Evolutionary conservation across 306 rosid genomes (phyloP), one percentile per base, ranked within the genome.

Genomic region (Leucaena leucocephala): DNA sequence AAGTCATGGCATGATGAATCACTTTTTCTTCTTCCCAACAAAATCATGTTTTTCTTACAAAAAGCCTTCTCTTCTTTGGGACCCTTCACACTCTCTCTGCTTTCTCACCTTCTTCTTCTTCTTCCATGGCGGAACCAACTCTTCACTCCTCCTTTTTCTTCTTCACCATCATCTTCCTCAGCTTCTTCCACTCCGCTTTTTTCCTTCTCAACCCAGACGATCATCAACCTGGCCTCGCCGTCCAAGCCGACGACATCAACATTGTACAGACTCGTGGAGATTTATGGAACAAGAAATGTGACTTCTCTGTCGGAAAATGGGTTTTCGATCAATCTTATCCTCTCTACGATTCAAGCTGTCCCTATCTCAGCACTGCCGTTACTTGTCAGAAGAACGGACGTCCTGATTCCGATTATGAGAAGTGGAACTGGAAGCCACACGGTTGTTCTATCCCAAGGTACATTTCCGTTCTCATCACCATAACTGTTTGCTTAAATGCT

Each of bases 361-460:
- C 98, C 3, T 95, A 92, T 88, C 97, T 95, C 7, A 89, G 92
- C 81, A 77, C 91, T 36, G 91, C 99, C 7, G 98, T 95, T 22
- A 86, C 97, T 77, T 93, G 98, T 79, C 99, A 84, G 40, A 91
- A 83, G 77, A 93, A 95, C 84, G 99, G 99, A 43, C 77, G 99
- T 81, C 99, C 99, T 2, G 99, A 95, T 88, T 95, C 97, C 5
- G 93, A 91, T 72, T 92, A 95, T 75, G 90, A 95, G 89, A 92
- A 95, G 81, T 92, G 99, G 99, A 89, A 82, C 69, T 95, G 99
- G 99, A 86, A 93, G 89, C 99, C 97, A 5, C 67, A 40, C 17
- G 81, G 84, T 71, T 95, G 99, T 81, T 90, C 96, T 35, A 79
- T 95, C 80, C 97, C 90, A 34, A 91, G 99, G 99, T 92, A 77